A percentile compares a stretch with the other conserved stretches of the same genome.
Evolutionary conservation across 2,329 filamentous ascomycete genomes (phyloP).

Genomic region (Colletotrichum horii): DNA sequence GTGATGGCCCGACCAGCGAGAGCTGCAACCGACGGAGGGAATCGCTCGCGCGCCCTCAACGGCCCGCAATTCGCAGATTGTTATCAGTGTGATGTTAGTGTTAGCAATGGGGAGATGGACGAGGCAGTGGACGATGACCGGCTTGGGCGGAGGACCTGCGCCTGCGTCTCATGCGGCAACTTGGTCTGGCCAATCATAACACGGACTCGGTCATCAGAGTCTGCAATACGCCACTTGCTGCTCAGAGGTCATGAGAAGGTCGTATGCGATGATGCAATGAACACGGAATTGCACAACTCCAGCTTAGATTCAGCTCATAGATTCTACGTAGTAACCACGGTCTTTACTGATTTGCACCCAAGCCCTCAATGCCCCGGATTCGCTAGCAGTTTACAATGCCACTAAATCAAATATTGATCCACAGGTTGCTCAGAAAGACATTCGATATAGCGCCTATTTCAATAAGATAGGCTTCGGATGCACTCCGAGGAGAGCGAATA

Average conservation of each 20-base stretch:
- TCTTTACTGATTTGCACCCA: conserved; percentile 11
- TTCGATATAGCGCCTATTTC: neutral
- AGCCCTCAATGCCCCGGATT: neutral
- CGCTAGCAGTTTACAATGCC: neutral
- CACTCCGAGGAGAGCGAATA: neutral
- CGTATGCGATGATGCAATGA: neutral
- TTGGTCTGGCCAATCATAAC: neutral
- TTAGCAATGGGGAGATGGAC: neutral
- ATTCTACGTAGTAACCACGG: conserved; percentile 1
- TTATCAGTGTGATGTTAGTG: conserved; percentile 15
- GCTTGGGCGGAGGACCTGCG: neutral
- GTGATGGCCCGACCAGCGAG: conserved; percentile 21
- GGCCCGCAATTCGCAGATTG: conserved; percentile 18
- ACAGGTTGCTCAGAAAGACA: neutral
- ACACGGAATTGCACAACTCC: neutral
- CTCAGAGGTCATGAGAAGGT: neutral
- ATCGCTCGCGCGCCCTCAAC: conserved; percentile 19
- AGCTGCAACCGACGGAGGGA: conserved; percentile 17
- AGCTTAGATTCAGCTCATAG: conserved; percentile 7
- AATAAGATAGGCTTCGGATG: neutral
- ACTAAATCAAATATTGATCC: neutral
- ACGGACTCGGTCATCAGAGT: neutral
- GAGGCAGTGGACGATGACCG: neutral
- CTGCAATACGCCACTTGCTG: neutral
- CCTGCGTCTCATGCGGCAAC: neutral